These are phyloP conservation scores for Mycosphaerelloides madeirae DNA, from an alignment of 2,329 filamentous ascomycete species.

Conservation along the genomic window DNA sequence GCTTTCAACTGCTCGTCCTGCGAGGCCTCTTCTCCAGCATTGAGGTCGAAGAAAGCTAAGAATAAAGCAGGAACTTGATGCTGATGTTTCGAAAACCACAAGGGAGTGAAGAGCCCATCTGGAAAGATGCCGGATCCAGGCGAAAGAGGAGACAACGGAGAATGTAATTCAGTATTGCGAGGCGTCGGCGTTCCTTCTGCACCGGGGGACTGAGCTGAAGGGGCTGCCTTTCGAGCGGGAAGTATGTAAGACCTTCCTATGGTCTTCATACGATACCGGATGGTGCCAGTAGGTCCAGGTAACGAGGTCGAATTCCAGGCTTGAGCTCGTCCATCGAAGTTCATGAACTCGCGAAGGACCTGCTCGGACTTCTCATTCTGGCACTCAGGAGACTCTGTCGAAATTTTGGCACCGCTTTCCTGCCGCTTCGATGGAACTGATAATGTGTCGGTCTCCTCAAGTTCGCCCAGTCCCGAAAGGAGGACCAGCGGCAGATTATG, in stretches of 20 bases:
- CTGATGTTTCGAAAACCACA: slow-evolving; percentile 89
- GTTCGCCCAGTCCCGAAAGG: slow-evolving; percentile 65
- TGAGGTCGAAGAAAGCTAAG: slow-evolving; percentile 74
- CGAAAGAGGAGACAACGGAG: slow-evolving; percentile 83
- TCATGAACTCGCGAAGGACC: slow-evolving; percentile 53
- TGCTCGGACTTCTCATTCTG: slow-evolving; percentile 45
- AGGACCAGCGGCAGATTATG: slow-evolving; percentile 83
- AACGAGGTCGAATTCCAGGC: slow-evolving; percentile 27
- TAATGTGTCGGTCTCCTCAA: slow-evolving; percentile 22
- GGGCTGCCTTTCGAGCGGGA: slow-evolving; percentile 59
- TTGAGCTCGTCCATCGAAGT: slow-evolving; percentile 34
- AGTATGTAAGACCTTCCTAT: slow-evolving; percentile 68
- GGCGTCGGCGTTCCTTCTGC: slow-evolving; percentile 27
- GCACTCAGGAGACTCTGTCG: slow-evolving; percentile 24
- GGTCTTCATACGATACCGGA: slow-evolving; percentile 27
- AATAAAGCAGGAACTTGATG: slow-evolving; percentile 74
- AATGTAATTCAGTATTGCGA: slow-evolving; percentile 62
- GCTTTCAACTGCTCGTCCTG: slow-evolving; percentile 82
- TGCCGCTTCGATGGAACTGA: slow-evolving; percentile 11
- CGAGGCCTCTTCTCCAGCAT: slow-evolving; percentile 67
- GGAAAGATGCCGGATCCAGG: slow-evolving; percentile 79
- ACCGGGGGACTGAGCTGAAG: slow-evolving; percentile 49
- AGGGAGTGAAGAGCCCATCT: slow-evolving; percentile 75
- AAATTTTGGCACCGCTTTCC: slow-evolving; percentile 27
- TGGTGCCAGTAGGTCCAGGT: slow-evolving; percentile 22